These are phyloP conservation scores for Solanum infundibuliforme DNA, from an alignment of 257 asterid species.

Conservation along the genomic window DNA sequence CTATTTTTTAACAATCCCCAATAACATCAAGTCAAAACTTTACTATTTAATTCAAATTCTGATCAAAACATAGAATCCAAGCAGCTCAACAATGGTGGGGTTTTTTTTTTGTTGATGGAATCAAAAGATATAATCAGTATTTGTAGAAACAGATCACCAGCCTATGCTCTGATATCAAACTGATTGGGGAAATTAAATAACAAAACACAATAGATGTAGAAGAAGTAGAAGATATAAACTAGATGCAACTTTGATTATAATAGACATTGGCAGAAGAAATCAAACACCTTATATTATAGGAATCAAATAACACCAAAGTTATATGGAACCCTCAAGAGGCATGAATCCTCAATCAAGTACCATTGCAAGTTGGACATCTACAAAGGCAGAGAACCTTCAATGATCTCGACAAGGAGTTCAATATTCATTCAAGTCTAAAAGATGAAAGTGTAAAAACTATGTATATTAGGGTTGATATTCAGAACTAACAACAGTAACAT, in stretches of 20 bases:
- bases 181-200: neutral
- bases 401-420: neutral
- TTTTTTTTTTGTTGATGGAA: neutral
- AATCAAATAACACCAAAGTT: neutral
- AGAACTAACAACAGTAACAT: neutral
- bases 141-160: neutral
- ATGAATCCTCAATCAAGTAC: neutral
- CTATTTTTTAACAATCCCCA: neutral
- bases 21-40: neutral
- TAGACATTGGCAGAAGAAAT: neutral
- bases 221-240: neutral
- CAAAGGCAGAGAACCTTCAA: neutral
- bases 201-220: neutral
- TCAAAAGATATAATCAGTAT: neutral
- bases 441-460: neutral
- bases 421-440: neutral
- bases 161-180: neutral
- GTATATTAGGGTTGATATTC: neutral
- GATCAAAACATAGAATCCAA: neutral
- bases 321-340: neutral
- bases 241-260: neutral
- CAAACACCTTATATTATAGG: neutral
- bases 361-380: neutral
- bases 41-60: neutral
- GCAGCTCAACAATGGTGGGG: neutral